A percentile compares a stretch with the other conserved stretches of the same genome.
These are phyloP conservation scores for Breviolum minutum DNA, from an alignment of 73 alveolate genomes.

Conservation along the genomic window DNA sequence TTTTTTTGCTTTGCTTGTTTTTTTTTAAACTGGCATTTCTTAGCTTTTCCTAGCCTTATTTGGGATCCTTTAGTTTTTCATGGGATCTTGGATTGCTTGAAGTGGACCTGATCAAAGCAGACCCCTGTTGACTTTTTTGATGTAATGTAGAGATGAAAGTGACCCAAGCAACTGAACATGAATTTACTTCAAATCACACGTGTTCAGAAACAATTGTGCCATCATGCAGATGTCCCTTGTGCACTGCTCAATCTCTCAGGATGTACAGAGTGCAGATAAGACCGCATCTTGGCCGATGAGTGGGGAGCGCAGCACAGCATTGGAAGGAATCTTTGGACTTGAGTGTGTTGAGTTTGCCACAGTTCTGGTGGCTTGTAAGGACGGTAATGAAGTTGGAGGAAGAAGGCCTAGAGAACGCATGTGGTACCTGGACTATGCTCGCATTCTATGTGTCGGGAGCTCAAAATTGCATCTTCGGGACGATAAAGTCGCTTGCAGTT, in stretches of 20 bases:
- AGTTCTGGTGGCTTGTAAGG: background rate
- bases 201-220: too few relatives aligned
- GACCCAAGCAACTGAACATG: too few relatives aligned
- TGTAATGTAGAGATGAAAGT: too few relatives aligned
- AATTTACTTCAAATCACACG: too few relatives aligned
- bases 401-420: slow-evolving; percentile 35
- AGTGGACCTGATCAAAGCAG: too few relatives aligned
- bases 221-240: background rate
- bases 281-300: background rate
- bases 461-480: background rate
- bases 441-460: slow-evolving; percentile 46
- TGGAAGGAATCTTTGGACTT: background rate
- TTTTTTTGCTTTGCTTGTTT: too few relatives aligned
- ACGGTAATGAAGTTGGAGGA: background rate
- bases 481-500: background rate
- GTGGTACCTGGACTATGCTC: slow-evolving; percentile 74
- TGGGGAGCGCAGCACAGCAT: too few relatives aligned
- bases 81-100: too few relatives aligned
- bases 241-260: background rate
- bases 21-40: too few relatives aligned
- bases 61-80: too few relatives aligned
- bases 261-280: slow-evolving; percentile 18
- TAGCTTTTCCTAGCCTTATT: too few relatives aligned
- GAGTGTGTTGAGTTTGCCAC: background rate
- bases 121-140: too few relatives aligned